phyloP scores from a whole-genome alignment of 345 rosid genomes.

The Durio zibethinus region DNA sequence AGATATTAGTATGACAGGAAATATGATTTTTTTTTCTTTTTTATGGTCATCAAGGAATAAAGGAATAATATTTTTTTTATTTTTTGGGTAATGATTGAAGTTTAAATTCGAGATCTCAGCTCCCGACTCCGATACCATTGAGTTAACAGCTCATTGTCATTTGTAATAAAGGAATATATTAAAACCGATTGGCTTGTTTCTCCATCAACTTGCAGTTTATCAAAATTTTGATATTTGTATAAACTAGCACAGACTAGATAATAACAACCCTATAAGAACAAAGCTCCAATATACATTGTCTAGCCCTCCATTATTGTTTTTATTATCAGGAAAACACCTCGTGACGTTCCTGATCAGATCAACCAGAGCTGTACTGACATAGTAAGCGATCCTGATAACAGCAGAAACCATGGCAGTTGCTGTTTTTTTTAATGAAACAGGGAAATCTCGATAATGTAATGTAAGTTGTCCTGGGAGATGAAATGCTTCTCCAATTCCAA shows the following conservation, averaged over 20 bases:
- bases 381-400: constrained; percentile 29
- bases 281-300: constrained; percentile 37
- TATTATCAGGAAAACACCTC: constrained; percentile 35
- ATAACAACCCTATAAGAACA: background rate
- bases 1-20: too few relatives aligned
- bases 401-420: constrained; percentile 37
- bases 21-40: too few relatives aligned
- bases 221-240: background rate
- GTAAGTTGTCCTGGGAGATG: constrained; percentile 38
- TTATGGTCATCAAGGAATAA: too few relatives aligned
- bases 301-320: constrained; percentile 34
- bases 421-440: constrained; percentile 21
- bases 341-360: constrained; percentile 29
- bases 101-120: too few relatives aligned
- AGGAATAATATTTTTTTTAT: too few relatives aligned
- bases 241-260: constrained; percentile 9
- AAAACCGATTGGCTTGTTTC: too few relatives aligned
- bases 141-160: too few relatives aligned
- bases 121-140: too few relatives aligned
- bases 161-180: too few relatives aligned
- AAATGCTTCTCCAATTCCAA: constrained; percentile 40
- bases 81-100: too few relatives aligned
- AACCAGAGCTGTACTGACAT: constrained; percentile 34
- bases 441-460: constrained; percentile 42
- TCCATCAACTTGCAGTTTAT: too few relatives aligned